Percentiles rank a stretch among this genome's conserved stretches.
These are phyloP conservation scores for Pulchroboletus neoregius DNA, from an alignment of 1,284 basidiomycete species.

Conservation along the genomic window DNA sequence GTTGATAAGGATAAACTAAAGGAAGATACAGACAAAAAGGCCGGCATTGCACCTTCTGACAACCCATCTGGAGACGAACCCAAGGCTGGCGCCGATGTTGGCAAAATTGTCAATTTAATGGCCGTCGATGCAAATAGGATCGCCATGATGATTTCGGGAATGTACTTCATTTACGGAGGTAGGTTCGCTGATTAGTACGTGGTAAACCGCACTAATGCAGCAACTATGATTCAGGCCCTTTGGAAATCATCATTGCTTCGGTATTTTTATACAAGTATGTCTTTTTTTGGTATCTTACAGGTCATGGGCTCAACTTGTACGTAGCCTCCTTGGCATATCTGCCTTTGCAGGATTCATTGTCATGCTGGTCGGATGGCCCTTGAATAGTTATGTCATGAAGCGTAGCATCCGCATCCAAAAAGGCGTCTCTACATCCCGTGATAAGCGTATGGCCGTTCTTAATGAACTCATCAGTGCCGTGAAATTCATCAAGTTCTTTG, in stretches of 20 bases:
- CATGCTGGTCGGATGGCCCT: constrained; percentile 69
- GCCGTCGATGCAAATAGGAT: constrained; percentile 63
- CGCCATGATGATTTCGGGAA: constrained; percentile 45
- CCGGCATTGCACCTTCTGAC: constrained; percentile 13
- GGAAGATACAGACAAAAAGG: constrained; percentile 19
- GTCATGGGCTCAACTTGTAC: neutral
- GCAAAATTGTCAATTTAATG: constrained; percentile 80
- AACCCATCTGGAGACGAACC: constrained; percentile 44
- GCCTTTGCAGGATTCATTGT: constrained; percentile 84
- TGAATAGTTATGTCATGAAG: constrained; percentile 63
- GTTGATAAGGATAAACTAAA: constrained; percentile 47
- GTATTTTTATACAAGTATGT: constrained; percentile 77
- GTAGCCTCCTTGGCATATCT: constrained; percentile 77
- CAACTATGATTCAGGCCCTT: constrained; percentile 47
- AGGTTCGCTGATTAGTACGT: constrained; percentile 11
- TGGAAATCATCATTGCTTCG: constrained; percentile 77
- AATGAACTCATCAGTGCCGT: constrained; percentile 81
- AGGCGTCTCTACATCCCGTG: constrained; percentile 67
- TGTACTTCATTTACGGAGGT: constrained; percentile 67
- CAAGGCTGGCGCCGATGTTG: constrained; percentile 66
- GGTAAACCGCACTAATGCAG: neutral
- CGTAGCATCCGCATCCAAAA: constrained; percentile 71
- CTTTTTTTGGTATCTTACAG: neutral
- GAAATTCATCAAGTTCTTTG: constrained; percentile 87
- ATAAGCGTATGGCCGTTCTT: constrained; percentile 81